A percentile compares a stretch with the other conserved stretches of the same genome.
phyloP scores from a whole-genome alignment of 176 grass and related monocot species.

The Triticum timopheevii region DNA sequence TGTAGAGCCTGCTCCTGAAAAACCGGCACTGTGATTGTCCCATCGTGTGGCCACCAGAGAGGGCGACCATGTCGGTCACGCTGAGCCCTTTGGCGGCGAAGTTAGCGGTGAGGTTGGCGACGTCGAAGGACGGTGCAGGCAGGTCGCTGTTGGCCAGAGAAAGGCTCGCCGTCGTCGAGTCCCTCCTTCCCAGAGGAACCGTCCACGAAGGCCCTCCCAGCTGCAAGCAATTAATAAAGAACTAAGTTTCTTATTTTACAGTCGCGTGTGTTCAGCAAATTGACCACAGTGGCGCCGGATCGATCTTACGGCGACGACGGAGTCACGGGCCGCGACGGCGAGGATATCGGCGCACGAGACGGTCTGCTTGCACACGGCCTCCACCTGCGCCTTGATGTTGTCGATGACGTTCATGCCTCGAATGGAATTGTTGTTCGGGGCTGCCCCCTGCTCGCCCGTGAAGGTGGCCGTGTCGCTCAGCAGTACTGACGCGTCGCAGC shows the following conservation, averaged over 20 bases:
- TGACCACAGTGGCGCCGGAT: no score
- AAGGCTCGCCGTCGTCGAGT: slow-evolving; percentile 38
- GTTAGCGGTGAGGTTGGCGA: slow-evolving; percentile 19
- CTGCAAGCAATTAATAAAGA: not conserved
- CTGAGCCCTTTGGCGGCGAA: slow-evolving; percentile 40
- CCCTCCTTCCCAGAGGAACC: slow-evolving; percentile 42
- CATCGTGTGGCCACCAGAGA: slow-evolving; percentile 68
- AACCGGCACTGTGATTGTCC: slow-evolving; percentile 44
- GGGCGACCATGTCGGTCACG: slow-evolving; percentile 45
- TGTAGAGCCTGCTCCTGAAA: slow-evolving; percentile 54
- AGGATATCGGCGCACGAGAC: slow-evolving; percentile 81
- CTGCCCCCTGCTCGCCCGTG: slow-evolving; percentile 49
- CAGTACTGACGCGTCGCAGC: slow-evolving; percentile 58
- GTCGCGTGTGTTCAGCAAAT: not conserved
- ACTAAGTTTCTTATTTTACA: no score
- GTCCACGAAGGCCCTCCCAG: slow-evolving; percentile 32
- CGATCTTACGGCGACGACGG: slow-evolving; percentile 58
- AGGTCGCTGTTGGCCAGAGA: slow-evolving; percentile 31
- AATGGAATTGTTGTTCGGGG: slow-evolving; percentile 32
- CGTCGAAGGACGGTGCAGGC: slow-evolving; percentile 15
- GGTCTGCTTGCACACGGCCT: slow-evolving; percentile 51
- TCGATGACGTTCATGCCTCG: slow-evolving; percentile 53
- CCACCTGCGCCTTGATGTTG: slow-evolving; percentile 50
- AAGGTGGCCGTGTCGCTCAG: slow-evolving; percentile 53
- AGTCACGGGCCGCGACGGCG: slow-evolving; percentile 77